These are phyloP conservation scores for Skeletonema tropicum DNA, from an alignment of 108 stramenopile species.

Conservation along the genomic window DNA sequence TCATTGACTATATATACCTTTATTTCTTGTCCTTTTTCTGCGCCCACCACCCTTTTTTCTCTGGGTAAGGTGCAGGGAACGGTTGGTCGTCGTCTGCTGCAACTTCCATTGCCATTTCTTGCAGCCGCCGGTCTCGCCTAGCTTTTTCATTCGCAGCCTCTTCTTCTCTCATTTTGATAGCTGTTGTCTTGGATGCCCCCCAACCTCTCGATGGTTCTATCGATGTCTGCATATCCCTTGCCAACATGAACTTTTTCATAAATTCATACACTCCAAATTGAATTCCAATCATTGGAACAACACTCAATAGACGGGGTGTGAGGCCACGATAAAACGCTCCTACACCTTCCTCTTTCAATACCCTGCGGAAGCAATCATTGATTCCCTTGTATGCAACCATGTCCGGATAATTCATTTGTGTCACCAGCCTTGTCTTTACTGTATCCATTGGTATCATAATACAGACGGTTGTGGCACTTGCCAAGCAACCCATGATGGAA, in stretches of 20 bases:
- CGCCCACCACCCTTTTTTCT: conserved; percentile 42
- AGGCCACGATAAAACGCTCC: conserved; percentile 92
- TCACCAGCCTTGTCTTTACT: conserved; percentile 94
- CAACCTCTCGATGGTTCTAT: conserved; percentile 34
- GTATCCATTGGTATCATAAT: conserved; percentile 99
- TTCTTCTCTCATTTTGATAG: conserved; percentile 28
- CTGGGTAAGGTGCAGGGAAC: conserved; percentile 79
- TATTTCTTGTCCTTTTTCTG: conserved; percentile 20
- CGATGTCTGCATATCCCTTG: conserved; percentile 25
- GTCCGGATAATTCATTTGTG: conserved; percentile 70
- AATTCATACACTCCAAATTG: conserved; percentile 95
- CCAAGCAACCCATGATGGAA: conserved; percentile 92
- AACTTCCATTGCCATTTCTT: conserved; percentile 87
- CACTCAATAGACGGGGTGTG: conserved; percentile 90
- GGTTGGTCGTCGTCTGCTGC: conserved; percentile 81
- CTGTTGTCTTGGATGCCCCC: conserved; percentile 20
- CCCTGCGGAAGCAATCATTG: conserved; percentile 86
- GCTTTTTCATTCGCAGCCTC: conserved; percentile 43
- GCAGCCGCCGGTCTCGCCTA: conserved; percentile 46
- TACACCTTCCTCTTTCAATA: conserved; percentile 90
- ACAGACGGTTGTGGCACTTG: conserved; percentile 91
- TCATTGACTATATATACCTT: neutral
- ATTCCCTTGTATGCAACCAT: conserved; percentile 88
- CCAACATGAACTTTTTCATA: conserved; percentile 84
- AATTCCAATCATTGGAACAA: conserved; percentile 98